phyloP scores from a whole-genome alignment of 202 grass and related monocot species.

The Elaeis oleifera region DNA sequence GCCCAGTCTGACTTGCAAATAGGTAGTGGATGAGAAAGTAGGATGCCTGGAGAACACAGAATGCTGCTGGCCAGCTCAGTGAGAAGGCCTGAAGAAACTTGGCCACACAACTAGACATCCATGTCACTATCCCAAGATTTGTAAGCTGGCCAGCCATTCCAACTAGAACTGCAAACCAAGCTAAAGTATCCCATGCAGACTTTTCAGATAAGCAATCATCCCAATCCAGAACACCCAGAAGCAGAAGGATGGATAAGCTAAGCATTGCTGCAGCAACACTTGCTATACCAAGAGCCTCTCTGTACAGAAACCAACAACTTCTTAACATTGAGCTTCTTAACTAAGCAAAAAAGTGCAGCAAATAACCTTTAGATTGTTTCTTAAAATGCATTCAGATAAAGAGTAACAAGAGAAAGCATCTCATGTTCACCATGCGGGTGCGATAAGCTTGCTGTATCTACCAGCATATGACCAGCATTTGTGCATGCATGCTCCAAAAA shows the following conservation, averaged over 20 bases:
- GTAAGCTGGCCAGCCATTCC: conserved; percentile 90
- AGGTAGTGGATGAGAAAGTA: conserved; percentile 93
- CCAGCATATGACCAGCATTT: no score
- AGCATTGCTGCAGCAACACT: conserved; percentile 95
- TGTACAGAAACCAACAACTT: conserved; percentile 16
- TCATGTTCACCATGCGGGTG: no score
- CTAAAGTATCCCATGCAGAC: conserved; percentile 87
- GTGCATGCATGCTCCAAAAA: no score
- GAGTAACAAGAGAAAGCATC: no score
- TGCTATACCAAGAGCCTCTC: conserved; percentile 69
- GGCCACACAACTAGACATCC: conserved; percentile 77
- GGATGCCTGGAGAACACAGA: conserved; percentile 69
- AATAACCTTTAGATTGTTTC: no score
- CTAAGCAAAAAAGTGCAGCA: no score
- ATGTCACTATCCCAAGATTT: conserved; percentile 77
- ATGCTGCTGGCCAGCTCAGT: conserved; percentile 78
- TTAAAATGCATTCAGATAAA: no score
- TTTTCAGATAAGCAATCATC: conserved; percentile 91
- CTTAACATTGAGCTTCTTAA: not conserved
- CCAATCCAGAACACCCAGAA: conserved; percentile 82
- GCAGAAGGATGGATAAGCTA: conserved; percentile 76
- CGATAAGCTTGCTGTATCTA: no score
- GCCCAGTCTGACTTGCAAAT: conserved; percentile 91
- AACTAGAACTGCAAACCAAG: conserved; percentile 90
- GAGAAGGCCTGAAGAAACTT: conserved; percentile 64